phyloP scores from a whole-genome alignment of 2,329 filamentous ascomycete genomes.

The Beauveria brongniartii region DNA sequence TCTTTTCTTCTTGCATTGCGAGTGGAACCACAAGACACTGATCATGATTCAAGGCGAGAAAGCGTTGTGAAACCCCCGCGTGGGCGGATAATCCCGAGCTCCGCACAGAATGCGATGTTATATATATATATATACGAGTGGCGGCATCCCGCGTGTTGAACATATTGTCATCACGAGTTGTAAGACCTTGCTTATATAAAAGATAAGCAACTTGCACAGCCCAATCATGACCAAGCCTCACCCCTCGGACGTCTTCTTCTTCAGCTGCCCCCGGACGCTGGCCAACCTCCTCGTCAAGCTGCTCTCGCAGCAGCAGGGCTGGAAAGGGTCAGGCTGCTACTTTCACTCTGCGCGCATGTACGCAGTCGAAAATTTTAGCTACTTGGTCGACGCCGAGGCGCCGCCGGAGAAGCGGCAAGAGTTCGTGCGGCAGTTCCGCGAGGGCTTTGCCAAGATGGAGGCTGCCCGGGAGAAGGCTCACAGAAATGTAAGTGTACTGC shows the following conservation, averaged over 20 bases:
- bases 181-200: too few species aligned
- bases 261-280: constrained; percentile 9
- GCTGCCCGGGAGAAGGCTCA: background rate
- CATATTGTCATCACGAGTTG: too few species aligned
- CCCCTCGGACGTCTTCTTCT: constrained; percentile 8
- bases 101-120: too few species aligned
- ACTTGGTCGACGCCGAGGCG: background rate
- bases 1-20: background rate
- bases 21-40: background rate
- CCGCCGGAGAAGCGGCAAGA: background rate
- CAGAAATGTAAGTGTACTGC: background rate
- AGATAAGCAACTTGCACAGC: background rate
- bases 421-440: background rate
- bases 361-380: background rate
- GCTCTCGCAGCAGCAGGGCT: constrained; percentile 11
- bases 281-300: constrained; percentile 11
- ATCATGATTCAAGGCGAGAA: background rate
- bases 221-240: constrained; percentile 3
- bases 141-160: background rate
- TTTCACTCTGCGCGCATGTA: constrained; percentile 3
- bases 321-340: constrained; percentile 8
- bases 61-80: background rate
- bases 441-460: background rate
- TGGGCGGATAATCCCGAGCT: background rate
- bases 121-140: background rate